phyloP scores from a whole-genome alignment of 176 grass and related monocot species.

The Ampelocalamus luodianensis region DNA sequence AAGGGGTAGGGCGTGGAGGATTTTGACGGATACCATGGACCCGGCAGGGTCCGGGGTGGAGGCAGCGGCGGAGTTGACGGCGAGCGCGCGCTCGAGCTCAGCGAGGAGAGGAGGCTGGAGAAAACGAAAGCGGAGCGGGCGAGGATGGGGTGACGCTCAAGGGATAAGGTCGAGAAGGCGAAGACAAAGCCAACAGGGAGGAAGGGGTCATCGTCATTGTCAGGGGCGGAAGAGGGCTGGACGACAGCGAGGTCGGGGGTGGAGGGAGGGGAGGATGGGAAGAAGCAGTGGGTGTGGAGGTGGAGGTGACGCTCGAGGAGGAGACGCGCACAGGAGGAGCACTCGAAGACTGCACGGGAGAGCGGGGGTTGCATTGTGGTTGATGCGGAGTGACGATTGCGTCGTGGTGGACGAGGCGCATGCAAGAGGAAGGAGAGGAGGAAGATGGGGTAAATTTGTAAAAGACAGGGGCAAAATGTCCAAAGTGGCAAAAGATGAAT shows the following conservation, averaged over 20 bases:
- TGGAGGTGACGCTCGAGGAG: conserved; percentile 64
- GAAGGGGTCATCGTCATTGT: no score
- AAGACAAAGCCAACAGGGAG: conserved; percentile 55
- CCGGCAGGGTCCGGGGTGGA: no score
- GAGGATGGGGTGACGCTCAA: conserved; percentile 82
- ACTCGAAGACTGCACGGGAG: conserved; percentile 69
- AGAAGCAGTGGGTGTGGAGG: conserved; percentile 78
- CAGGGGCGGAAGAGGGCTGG: neutral
- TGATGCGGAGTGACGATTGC: no score
- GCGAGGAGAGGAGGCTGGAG: conserved; percentile 84
- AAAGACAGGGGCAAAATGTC: no score
- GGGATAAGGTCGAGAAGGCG: conserved; percentile 88
- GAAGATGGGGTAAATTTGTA: no score
- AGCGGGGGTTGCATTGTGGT: conserved; percentile 57
- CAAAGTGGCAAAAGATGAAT: no score
- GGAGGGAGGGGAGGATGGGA: conserved; percentile 65
- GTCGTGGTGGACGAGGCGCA: no score
- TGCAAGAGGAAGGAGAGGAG: no score
- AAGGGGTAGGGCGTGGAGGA: conserved; percentile 75
- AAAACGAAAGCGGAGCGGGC: conserved; percentile 78
- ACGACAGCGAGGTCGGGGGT: conserved; percentile 72
- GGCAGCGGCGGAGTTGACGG: conserved; percentile 45
- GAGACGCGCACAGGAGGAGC: conserved; percentile 74
- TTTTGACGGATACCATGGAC: no score
- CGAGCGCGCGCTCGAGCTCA: conserved; percentile 86